These are phyloP conservation scores for Arabidopsis arenosa DNA, from an alignment of 345 rosid species.

Conservation along the genomic window DNA sequence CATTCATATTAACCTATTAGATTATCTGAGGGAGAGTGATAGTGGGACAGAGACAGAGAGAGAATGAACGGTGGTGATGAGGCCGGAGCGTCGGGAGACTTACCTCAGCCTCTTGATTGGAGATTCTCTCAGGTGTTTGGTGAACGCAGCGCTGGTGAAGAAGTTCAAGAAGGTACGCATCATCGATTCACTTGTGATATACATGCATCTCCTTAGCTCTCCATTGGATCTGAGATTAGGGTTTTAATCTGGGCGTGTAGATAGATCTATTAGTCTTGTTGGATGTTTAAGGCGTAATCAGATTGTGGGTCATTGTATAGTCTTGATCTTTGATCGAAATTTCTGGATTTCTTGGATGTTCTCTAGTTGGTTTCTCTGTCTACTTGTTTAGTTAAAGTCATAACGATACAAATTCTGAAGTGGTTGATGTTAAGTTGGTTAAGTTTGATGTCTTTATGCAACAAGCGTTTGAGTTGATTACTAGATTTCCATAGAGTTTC, in stretches of 20 bases:
- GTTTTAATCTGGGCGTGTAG: conserved; percentile 18
- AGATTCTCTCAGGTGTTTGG: conserved; percentile 99
- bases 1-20: not conserved
- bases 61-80: conserved; percentile 40
- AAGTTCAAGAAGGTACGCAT: conserved; percentile 84
- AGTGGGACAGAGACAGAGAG: conserved; percentile 1
- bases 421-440: not conserved
- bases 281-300: not conserved
- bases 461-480: not conserved
- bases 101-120: conserved; percentile 76
- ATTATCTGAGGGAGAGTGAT: conserved; percentile 22
- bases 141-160: conserved; percentile 92
- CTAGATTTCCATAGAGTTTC: not conserved
- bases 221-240: conserved; percentile 36
- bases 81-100: conserved; percentile 31
- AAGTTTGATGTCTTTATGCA: not conserved
- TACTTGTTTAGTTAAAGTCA: not conserved
- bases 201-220: conserved; percentile 22
- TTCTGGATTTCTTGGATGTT: not conserved
- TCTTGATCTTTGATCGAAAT: conserved; percentile 9
- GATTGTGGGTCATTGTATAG: conserved; percentile 12
- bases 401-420: not conserved
- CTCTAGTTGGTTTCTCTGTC: too few relatives aligned
- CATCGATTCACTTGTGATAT: not conserved
- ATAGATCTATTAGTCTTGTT: conserved; percentile 16